These are phyloP conservation scores for Betula pendula DNA, from an alignment of 306 rosid genomes.

Conservation along the genomic window DNA sequence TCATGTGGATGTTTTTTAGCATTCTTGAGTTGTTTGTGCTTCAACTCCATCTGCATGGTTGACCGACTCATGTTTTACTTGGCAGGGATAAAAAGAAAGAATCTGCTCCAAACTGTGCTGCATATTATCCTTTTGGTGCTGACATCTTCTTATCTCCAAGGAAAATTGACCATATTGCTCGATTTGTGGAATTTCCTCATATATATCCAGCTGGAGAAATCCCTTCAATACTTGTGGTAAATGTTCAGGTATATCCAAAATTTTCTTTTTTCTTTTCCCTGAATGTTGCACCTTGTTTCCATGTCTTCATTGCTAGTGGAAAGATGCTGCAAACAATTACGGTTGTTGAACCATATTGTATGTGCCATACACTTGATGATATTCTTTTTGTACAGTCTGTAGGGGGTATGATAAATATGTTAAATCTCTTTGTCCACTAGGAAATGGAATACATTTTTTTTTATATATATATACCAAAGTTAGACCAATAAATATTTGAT, in stretches of 20 bases:
- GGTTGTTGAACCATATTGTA: constrained; percentile 3
- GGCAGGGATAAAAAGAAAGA: constrained; percentile 96
- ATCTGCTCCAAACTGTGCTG: constrained; percentile 66
- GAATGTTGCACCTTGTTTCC: constrained; percentile 4
- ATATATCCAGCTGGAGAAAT: constrained; percentile 57
- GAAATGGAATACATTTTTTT: neutral
- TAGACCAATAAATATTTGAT: neutral
- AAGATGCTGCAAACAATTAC: neutral
- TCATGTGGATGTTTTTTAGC: constrained; percentile 6
- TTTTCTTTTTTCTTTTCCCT: constrained; percentile 1
- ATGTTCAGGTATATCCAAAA: constrained; percentile 66
- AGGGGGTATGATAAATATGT: neutral
- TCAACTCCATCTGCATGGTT: constrained; percentile 16
- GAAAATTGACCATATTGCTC: constrained; percentile 89
- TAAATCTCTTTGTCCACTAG: neutral
- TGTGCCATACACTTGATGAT: neutral
- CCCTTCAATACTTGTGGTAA: constrained; percentile 84
- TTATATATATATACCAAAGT: neutral
- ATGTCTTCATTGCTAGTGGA: constrained; percentile 13
- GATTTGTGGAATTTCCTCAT: constrained; percentile 87
- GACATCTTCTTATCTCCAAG: constrained; percentile 75
- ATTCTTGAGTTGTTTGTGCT: constrained; percentile 15
- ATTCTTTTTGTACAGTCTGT: neutral
- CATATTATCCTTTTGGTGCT: constrained; percentile 80
- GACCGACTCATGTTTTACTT: constrained; percentile 23